Percentiles rank a stretch among this genome's conserved stretches.
Conservation (phyloP, 78 protist genomes). For the Protostelium mycophagum region DNA sequence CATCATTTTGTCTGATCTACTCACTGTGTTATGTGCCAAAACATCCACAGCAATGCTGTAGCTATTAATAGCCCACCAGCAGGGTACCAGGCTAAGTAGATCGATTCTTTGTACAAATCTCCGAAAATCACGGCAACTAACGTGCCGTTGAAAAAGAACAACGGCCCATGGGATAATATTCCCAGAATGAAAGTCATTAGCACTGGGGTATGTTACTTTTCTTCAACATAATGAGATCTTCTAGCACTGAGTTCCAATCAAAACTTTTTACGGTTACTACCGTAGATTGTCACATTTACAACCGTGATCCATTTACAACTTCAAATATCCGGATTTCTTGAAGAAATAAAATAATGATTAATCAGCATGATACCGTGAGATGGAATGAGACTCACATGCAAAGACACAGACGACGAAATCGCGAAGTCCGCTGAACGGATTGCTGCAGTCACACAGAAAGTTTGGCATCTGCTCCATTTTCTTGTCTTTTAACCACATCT, state of each 20-base stretch:
- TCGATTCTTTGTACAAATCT: background rate
- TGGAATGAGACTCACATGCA: background rate
- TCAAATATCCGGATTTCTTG: too few species aligned
- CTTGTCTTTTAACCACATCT: background rate
- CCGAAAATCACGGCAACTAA: background rate
- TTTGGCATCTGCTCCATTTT: background rate
- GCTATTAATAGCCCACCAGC: background rate
- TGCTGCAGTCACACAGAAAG: background rate
- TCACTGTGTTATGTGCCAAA: background rate
- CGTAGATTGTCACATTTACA: too few species aligned
- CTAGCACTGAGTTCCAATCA: too few species aligned
- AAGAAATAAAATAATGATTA: too few species aligned
- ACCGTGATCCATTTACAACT: too few species aligned
- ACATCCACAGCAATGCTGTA: background rate
- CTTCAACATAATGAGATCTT: too few species aligned
- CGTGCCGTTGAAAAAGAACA: background rate
- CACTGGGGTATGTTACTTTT: background rate
- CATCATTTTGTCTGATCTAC: too few species aligned
- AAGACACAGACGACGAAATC: background rate
- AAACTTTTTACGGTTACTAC: too few species aligned
- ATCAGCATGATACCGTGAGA: too few species aligned
- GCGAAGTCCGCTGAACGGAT: background rate
- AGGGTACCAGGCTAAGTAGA: background rate
- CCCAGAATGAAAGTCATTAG: background rate
- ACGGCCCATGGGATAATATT: background rate